Evolutionary conservation across 176 grass and related monocot genomes (phyloP).

Genomic region (Zea luxurians): DNA sequence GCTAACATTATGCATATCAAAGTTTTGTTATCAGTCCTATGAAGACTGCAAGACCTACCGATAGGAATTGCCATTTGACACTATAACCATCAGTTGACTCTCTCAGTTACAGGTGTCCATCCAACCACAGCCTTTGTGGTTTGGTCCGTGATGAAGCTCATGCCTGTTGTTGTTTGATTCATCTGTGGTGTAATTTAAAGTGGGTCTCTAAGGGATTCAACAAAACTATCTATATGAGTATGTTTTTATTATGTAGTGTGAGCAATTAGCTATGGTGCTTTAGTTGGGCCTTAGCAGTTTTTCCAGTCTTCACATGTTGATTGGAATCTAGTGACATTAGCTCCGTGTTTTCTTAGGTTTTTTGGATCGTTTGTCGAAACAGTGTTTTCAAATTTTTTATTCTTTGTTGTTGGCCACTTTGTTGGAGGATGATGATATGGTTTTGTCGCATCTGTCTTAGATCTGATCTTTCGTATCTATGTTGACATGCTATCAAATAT

Average conservation of each 20-base stretch:
- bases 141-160: conserved; percentile 23
- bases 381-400: no score
- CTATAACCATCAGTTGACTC: conserved; percentile 55
- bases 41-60: conserved; percentile 57
- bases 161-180: conserved; percentile 21
- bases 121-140: conserved; percentile 34
- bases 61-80: conserved; percentile 99
- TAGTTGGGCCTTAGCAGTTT: neutral
- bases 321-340: no score
- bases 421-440: neutral
- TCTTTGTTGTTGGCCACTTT: neutral
- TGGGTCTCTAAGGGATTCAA: conserved; percentile 64
- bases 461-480: neutral
- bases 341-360: no score
- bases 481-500: neutral
- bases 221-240: no score
- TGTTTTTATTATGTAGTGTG: no score
- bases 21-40: neutral
- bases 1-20: neutral
- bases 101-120: conserved; percentile 26
- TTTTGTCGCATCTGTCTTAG: neutral
- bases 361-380: neutral
- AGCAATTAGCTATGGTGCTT: neutral
- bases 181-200: conserved; percentile 82
- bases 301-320: no score